Conservation (phyloP, 1,139 yeast genomes). For the Zygoascus hellenicus region DNA sequence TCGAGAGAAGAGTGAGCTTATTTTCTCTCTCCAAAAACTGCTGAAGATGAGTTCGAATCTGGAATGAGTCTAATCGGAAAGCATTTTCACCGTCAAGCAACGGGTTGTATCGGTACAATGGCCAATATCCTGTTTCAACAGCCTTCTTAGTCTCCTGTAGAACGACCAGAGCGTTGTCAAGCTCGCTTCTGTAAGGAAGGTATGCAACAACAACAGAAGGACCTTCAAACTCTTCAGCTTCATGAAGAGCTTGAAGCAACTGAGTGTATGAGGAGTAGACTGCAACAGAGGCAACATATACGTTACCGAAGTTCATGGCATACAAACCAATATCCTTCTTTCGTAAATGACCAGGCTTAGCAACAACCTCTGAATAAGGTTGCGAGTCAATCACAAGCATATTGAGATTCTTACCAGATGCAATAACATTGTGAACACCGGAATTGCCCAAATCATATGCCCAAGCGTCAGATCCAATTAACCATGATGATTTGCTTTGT, state of each 20-base stretch:
- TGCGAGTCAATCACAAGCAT: conserved; percentile 88
- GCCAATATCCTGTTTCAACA: conserved; percentile 94
- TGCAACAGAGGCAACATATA: conserved; percentile 93
- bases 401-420: conserved; percentile 73
- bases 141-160: conserved; percentile 84
- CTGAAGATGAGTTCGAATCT: conserved; percentile 67
- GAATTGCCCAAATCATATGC: conserved; percentile 87
- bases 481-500: conserved; percentile 58
- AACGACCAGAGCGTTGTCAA: conserved; percentile 64
- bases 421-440: conserved; percentile 80
- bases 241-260: conserved; percentile 79
- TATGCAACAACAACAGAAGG: conserved; percentile 91
- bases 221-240: conserved; percentile 82
- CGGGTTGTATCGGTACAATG: conserved; percentile 84
- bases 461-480: conserved; percentile 94
- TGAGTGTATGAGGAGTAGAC: conserved; percentile 92
- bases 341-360: conserved; percentile 38
- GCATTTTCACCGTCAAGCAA: conserved; percentile 43
- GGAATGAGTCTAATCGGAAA: conserved; percentile 80
- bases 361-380: conserved; percentile 50
- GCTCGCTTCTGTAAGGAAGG: conserved; percentile 66
- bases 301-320: conserved; percentile 89
- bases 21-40: conserved; percentile 86
- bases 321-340: conserved; percentile 93
- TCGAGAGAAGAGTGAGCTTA: conserved; percentile 68